Evolutionary conservation across 176 grass and related monocot genomes (phyloP).

Genomic region (Urochloa ruziziensis): DNA sequence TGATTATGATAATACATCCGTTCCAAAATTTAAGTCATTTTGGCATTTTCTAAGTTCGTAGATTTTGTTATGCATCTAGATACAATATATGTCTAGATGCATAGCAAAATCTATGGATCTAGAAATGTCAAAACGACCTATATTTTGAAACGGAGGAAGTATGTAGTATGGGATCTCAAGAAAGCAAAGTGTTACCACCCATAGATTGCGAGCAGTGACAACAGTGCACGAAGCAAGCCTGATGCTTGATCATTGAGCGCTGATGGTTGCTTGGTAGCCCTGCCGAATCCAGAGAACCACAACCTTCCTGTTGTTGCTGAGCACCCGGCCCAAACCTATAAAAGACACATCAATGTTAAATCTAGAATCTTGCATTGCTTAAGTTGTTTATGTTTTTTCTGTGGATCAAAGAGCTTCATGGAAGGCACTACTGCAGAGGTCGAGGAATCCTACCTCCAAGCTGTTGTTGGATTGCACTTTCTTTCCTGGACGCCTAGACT

Average conservation of each 20-base stretch:
- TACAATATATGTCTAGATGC: too few species aligned
- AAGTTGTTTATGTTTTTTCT: not conserved
- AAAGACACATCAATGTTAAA: not conserved
- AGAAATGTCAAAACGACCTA: too few species aligned
- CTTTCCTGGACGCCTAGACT: conserved; percentile 84
- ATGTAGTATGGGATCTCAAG: not conserved
- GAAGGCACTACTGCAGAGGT: not conserved
- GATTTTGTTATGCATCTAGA: too few species aligned
- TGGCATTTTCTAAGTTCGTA: too few species aligned
- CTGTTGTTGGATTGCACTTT: conserved; percentile 62
- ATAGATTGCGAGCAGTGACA: conserved; percentile 75
- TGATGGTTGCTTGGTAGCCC: conserved; percentile 58
- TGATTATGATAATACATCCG: too few species aligned
- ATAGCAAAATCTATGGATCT: too few species aligned
- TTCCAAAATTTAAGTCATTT: too few species aligned
- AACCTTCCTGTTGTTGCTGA: conserved; percentile 62
- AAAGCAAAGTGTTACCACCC: conserved; percentile 63
- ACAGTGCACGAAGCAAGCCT: conserved; percentile 47
- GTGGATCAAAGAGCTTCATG: not conserved
- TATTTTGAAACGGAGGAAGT: too few species aligned
- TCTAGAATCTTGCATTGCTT: not conserved
- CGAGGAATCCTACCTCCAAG: conserved; percentile 56
- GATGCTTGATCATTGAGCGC: conserved; percentile 53
- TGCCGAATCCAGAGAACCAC: conserved; percentile 81
- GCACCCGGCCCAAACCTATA: conserved; percentile 81